Evolutionary conservation across 2,329 filamentous ascomycete genomes (phyloP).

Genomic region (Botrytis deweyae): DNA sequence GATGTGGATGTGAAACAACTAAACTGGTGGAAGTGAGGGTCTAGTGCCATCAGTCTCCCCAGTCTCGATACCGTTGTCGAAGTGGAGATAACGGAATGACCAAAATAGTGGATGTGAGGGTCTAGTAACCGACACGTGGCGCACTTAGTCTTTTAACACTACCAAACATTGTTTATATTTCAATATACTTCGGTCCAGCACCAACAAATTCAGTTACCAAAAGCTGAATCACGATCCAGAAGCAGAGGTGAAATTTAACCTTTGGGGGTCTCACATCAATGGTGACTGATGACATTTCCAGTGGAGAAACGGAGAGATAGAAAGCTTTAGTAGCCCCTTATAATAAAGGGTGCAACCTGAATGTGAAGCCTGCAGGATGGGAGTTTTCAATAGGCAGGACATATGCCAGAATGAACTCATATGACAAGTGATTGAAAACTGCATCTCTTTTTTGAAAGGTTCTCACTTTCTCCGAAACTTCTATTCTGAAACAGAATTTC

Average conservation of each 20-base stretch:
- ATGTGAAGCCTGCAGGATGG: too few relatives aligned
- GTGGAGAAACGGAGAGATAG: not conserved
- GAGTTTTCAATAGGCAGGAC: not conserved
- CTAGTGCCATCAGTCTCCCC: not conserved
- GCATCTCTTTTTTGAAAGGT: not conserved
- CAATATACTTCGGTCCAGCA: not conserved
- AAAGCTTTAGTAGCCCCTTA: not conserved
- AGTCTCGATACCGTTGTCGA: not conserved
- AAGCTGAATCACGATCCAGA: not conserved
- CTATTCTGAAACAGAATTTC: not conserved
- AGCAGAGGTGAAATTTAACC: too few relatives aligned
- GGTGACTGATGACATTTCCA: not conserved
- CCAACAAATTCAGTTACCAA: not conserved
- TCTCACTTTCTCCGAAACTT: too few relatives aligned
- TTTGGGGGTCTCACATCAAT: not conserved
- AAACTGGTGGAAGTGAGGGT: not conserved
- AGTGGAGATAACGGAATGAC: constrained; percentile 1
- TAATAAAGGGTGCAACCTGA: not conserved
- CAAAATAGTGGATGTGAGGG: constrained; percentile 5
- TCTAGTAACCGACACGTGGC: constrained; percentile 9
- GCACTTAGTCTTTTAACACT: not conserved
- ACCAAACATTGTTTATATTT: not conserved
- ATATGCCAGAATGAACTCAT: not conserved
- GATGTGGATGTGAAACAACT: not conserved
- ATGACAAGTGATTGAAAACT: not conserved